phyloP scores from a whole-genome alignment of 139 green algal species.

The Closterium sp. region DNA sequence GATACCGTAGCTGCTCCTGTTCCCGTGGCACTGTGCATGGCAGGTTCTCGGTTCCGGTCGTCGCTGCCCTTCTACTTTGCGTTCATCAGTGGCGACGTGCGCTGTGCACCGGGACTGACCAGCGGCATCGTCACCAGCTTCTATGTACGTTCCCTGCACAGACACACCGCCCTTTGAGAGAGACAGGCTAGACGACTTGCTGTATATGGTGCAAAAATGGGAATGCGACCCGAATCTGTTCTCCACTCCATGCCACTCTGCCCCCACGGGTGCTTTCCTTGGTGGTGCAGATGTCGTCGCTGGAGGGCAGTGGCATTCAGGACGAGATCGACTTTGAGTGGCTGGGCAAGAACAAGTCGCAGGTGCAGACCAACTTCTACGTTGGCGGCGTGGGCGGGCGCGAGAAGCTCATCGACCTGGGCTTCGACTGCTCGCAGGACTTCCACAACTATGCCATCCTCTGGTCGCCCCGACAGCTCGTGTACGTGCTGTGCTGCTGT shows the following conservation, averaged over 20 bases:
- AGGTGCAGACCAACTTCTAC: conserved; percentile 45
- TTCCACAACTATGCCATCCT: conserved; percentile 27
- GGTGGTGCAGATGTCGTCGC: conserved; percentile 20
- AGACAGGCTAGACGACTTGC: no score
- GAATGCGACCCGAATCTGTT: no score
- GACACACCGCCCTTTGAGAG: no score
- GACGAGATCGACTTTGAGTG: conserved; percentile 49
- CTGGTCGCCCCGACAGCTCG: background rate
- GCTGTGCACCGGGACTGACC: conserved; percentile 17
- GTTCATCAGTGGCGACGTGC: conserved; percentile 6
- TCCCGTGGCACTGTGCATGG: background rate
- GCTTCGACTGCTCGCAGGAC: conserved; percentile 29
- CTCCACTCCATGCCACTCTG: background rate
- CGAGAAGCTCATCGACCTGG: conserved; percentile 12
- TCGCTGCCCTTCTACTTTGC: conserved; percentile 17
- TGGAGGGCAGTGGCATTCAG: conserved; percentile 25
- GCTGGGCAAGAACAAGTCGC: conserved; percentile 22
- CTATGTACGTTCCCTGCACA: conserved; percentile 20
- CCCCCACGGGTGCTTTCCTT: background rate
- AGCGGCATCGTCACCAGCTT: conserved; percentile 32
- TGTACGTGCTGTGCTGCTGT: no score
- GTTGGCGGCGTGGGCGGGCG: conserved; percentile 9
- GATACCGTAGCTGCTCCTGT: background rate
- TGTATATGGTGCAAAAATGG: no score
- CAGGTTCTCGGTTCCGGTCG: conserved; percentile 15